Evolutionary conservation across 129 eudicot species (phyloP).

Genomic region (Escallonia herrerae): DNA sequence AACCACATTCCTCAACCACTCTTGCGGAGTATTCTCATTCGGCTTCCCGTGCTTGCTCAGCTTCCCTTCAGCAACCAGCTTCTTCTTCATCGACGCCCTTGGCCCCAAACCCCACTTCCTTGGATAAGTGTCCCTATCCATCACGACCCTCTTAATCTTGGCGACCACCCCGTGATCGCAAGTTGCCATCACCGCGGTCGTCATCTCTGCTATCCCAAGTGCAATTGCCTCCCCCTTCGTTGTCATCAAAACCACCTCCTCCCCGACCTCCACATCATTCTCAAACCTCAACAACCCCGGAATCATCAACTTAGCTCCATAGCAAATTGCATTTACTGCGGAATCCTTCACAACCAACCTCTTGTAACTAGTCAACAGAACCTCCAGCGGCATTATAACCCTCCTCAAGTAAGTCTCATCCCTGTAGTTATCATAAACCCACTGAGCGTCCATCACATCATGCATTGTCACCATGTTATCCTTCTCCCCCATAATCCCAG

Average conservation of each 20-base stretch:
- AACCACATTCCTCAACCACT: conserved; percentile 69
- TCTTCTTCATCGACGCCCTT: conserved; percentile 73
- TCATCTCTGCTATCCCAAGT: conserved; percentile 82
- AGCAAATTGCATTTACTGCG: conserved; percentile 79
- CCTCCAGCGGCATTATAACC: conserved; percentile 81
- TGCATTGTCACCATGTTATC: conserved; percentile 92
- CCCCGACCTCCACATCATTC: conserved; percentile 69
- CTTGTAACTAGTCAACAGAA: conserved; percentile 70
- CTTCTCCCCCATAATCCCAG: conserved; percentile 87
- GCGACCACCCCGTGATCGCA: conserved; percentile 85
- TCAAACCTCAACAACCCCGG: conserved; percentile 79
- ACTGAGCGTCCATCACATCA: conserved; percentile 87
- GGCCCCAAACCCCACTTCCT: conserved; percentile 95
- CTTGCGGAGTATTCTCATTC: conserved; percentile 56
- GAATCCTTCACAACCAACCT: conserved; percentile 84
- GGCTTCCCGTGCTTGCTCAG: conserved; percentile 77
- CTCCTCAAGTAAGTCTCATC: conserved; percentile 68
- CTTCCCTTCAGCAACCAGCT: conserved; percentile 64
- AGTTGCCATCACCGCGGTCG: conserved; percentile 80
- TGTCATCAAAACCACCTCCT: conserved; percentile 84
- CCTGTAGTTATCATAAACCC: conserved; percentile 63
- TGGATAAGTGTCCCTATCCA: conserved; percentile 86
- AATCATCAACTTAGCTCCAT: conserved; percentile 84
- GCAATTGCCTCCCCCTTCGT: conserved; percentile 90
- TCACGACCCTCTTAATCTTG: conserved; percentile 73